Base-by-base conservation (phyloP, 2,329 filamentous ascomycete genomes). In the Colletotrichum sidae region DNA sequence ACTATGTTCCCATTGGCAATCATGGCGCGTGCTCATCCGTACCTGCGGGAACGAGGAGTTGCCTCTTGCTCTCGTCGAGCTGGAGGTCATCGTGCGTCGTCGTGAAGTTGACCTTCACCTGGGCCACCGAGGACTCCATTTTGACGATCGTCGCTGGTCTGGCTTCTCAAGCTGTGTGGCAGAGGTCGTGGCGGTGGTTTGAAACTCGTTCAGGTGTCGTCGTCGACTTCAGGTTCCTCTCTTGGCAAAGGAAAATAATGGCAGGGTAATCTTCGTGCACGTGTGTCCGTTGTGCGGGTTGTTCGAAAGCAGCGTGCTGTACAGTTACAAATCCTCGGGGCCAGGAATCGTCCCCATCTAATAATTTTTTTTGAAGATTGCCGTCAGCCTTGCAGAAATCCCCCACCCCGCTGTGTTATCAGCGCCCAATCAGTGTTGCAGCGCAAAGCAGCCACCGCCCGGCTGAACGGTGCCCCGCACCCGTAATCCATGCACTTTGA, bases 71-170 rank as follows among this genome's bases (percentile, higher is more conserved):
- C 70, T 90, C 88, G 59, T 87, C 86, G 50, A 91, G 81, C 73
- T 89, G 83, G 58, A 91, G 80, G 68, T 89, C 87, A 59, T 83
- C 76, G 68, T 89, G 86, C 60, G 83, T 84, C 50, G 89, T 91
- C 65, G 85, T 89, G 79, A 92, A 91, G 77, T 88, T 82, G 67
- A 92, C 88, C 78, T 88, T 89, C 68, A 91, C 83, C 77, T 90
- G 88, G 56, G 82, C 77, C 69, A 76, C 74, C 53, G 77, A 74
- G 70, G 79, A 71, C 69, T 77, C 77, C 79, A 81, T 81, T 44
- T 62, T 71, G 65, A 64, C 53, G 49, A 41, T 51, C 54, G 41
- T 25, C 25, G 25, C 4, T 25, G 25, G 25, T 4, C 25, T 25
- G 25, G 25, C 25, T 25, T 25, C 25, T 25, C 25, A 5, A 25